Evolutionary conservation across 305 asterid species (phyloP), one percentile per base, ranked within the genome.

Genomic region (Ruellia speciosa): DNA sequence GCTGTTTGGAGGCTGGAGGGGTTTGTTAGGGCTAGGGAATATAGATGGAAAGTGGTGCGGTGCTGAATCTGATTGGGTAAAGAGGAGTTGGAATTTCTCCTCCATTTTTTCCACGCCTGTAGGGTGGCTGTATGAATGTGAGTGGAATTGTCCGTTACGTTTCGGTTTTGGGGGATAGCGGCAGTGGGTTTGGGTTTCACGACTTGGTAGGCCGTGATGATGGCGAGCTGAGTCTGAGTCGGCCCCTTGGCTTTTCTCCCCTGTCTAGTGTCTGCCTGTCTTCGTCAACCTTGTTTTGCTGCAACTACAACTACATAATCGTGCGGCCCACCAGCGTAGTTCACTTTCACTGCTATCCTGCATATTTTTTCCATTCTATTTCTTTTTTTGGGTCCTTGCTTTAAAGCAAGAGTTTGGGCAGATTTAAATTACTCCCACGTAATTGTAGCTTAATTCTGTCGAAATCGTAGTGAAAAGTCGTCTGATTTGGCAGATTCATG

Each of bases 161-260:
- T 72, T 62, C 70, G 61, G 58, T 49, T 24, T 24, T 24, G 31
- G 31, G 31, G 31, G 31, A 24, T 24, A 24, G 69, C 68, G 68
- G 31, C 63, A 66, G 41, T 69, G 40, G 67, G 74, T 67, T 73
- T 74, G 78, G 74, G 68, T 52, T 59, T 19, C 65, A 9, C 47
- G 56, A 63, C 70, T 66, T 77, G 40, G 68, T 49, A 54, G 51
- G 59, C 4, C 31, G 31, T 24, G 31, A 24, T 24, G 31, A 4
- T 24, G 66, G 56, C 74, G 67, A 35, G 76, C 18, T 75, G 78
- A 73, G 75, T 70, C 31, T 77, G 78, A 75, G 82, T 77, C 84
- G 54, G 34, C 66, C 64, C 60, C 76, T 48, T 57, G 57, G 59
- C 60, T 60, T 63, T 66, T 58, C 62, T 64, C n/a, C 62, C 50